These are phyloP conservation scores for Echium plantagineum DNA, from an alignment of 257 asterid genomes.

Conservation along the genomic window DNA sequence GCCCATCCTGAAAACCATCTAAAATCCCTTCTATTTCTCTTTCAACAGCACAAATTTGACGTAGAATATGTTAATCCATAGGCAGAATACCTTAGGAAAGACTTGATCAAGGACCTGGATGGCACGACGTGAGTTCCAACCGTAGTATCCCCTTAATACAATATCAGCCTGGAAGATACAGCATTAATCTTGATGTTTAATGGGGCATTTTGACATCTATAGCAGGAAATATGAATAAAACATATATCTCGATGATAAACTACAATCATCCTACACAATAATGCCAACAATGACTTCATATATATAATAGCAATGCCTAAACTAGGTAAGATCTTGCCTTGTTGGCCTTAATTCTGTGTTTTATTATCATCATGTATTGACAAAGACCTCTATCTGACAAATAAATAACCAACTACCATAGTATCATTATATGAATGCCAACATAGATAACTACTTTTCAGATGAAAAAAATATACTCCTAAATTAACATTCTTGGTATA, in stretches of 20 bases:
- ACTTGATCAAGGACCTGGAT: slow-evolving; percentile 66
- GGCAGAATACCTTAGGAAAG: slow-evolving; percentile 61
- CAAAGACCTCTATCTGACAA: too few relatives aligned
- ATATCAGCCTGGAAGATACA: slow-evolving; percentile 56
- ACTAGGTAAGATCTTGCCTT: too few relatives aligned
- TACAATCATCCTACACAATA: too few relatives aligned
- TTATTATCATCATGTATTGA: too few relatives aligned
- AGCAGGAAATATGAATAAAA: not conserved
- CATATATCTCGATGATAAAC: not conserved
- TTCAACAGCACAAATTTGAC: not conserved
- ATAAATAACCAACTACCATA: too few relatives aligned
- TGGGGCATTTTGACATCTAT: not conserved
- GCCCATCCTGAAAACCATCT: not conserved
- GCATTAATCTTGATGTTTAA: slow-evolving; percentile 1
- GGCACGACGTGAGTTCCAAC: slow-evolving; percentile 95
- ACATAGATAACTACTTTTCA: too few relatives aligned
- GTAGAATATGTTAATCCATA: slow-evolving; percentile 3
- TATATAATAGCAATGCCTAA: too few relatives aligned
- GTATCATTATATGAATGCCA: too few relatives aligned
- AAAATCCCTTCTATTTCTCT: not conserved
- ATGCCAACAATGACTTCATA: too few relatives aligned
- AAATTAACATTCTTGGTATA: too few relatives aligned
- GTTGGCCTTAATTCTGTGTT: too few relatives aligned
- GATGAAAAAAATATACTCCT: too few relatives aligned
- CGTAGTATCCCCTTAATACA: slow-evolving; percentile 66